Base-by-base conservation (phyloP, 768 basidiomycete genomes). In the Boletus fagicola region DNA sequence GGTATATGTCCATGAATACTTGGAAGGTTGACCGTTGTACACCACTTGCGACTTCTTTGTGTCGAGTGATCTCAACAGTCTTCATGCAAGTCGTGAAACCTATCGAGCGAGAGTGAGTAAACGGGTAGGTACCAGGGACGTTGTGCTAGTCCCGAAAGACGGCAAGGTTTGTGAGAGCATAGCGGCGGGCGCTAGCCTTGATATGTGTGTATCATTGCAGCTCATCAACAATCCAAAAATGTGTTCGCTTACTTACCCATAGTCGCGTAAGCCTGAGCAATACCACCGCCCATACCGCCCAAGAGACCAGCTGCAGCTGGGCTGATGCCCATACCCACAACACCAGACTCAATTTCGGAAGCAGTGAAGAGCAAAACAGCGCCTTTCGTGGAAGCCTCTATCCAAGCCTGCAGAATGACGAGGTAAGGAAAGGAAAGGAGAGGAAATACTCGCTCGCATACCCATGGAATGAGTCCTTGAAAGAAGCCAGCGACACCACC, bases 21-120 rank as follows among this genome's bases (percentile, higher is more conserved):
- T 88, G 88, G 86, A 92, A 95, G 2, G 96, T 98, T 52, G 90
- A 92, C 12, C 94, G 92, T 69, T 92, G 88, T 42, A 87, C 81
- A 40, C 97, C 97, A 30, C 82, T 73, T 16, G 88, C 85, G 24
- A 87, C 90, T 65, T 92, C 90, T 75, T 99, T 99, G 68, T 91
- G 89, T 65, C 95, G 88, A 48, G 95, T 98, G 63, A 98, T 98
- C 75, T 96, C 94, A 61, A 85, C 97, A 22, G 97, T 99, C 77
- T 99, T 99, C 97, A 99, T 99, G 75, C 94, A 97, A 43, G 96
- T 98, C 76, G 94, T 96, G 78, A 98, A 94, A 65, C 96, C 94
- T 97, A 63, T 40, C 53, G 48, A 16, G 43, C 46, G 36, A 61
- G 26, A 40, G 18, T 7, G 35, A 72, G 58, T 39, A 51, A 57